phyloP scores from a whole-genome alignment of 164 flowering plant species.

The Sextonia rubra region DNA sequence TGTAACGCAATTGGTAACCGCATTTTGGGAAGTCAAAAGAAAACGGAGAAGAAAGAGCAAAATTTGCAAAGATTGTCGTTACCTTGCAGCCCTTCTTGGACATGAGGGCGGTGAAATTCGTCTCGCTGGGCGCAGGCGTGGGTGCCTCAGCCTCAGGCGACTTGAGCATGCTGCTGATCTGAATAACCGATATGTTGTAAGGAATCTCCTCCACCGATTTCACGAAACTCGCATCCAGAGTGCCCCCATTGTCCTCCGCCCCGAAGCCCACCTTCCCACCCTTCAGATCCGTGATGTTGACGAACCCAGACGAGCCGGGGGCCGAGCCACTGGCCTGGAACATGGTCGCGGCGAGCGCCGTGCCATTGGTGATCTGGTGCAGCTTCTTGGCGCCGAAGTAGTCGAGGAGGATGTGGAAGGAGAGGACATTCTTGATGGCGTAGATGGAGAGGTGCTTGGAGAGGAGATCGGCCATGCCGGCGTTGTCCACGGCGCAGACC shows the following conservation, averaged over 20 bases:
- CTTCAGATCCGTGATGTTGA: slow-evolving; percentile 66
- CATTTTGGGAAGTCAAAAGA: too few relatives aligned
- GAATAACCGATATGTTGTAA: slow-evolving; percentile 72
- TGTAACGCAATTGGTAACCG: too few relatives aligned
- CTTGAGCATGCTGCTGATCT: slow-evolving; percentile 52
- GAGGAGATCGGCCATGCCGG: slow-evolving; percentile 58
- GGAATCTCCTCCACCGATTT: slow-evolving; percentile 69
- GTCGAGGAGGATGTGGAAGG: slow-evolving; percentile 70
- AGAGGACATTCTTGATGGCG: slow-evolving; percentile 61
- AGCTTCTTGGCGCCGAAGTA: slow-evolving; percentile 84
- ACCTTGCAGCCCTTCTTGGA: slow-evolving; percentile 60
- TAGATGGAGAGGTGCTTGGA: slow-evolving; percentile 47
- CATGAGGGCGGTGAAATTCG: slow-evolving; percentile 51
- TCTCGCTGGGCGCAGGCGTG: slow-evolving; percentile 41
- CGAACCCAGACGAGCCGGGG: slow-evolving; percentile 62
- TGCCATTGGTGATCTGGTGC: slow-evolving; percentile 66
- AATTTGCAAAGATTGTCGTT: too few relatives aligned
- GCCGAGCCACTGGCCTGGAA: slow-evolving; percentile 76
- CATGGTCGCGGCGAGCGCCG: slow-evolving; percentile 53
- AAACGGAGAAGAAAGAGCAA: not conserved
- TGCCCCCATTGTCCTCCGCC: slow-evolving; percentile 37
- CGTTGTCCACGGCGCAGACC: slow-evolving; percentile 65
- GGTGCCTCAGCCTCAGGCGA: slow-evolving; percentile 88
- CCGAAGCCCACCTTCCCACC: slow-evolving; percentile 81
- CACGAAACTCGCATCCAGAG: slow-evolving; percentile 44